Evolutionary conservation across 805 yeast genomes (phyloP).

Genomic region (Maudiozyma barnettii): DNA sequence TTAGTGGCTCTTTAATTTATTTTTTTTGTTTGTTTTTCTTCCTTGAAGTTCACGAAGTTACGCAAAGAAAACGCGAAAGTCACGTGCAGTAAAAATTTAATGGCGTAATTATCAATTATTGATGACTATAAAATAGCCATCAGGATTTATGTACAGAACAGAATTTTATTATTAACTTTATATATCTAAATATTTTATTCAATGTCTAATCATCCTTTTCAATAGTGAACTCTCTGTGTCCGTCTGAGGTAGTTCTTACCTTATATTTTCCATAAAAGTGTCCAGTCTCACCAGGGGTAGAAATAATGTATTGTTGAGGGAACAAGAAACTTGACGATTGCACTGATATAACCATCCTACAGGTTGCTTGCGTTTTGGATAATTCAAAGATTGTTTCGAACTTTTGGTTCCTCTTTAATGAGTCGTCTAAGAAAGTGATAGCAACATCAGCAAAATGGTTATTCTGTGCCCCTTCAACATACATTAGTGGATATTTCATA

Average conservation of each 20-base stretch:
- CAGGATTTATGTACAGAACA: neutral
- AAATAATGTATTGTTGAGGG: slow-evolving; percentile 14
- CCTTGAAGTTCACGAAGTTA: too few species aligned
- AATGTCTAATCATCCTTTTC: neutral
- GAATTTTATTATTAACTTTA: neutral
- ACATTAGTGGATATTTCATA: slow-evolving; percentile 12
- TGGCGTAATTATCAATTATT: too few species aligned
- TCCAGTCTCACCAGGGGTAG: slow-evolving; percentile 15
- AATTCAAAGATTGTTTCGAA: slow-evolving; percentile 4
- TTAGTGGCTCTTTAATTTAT: too few species aligned
- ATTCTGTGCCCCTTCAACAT: slow-evolving; percentile 1
- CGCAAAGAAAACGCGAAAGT: too few species aligned
- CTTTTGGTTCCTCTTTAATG: slow-evolving; percentile 1
- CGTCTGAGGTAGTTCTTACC: slow-evolving; percentile 10
- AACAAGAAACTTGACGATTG: slow-evolving; percentile 6
- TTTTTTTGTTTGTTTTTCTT: too few species aligned
- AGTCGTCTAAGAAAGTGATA: slow-evolving; percentile 10
- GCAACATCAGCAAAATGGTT: slow-evolving; percentile 13
- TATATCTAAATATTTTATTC: neutral
- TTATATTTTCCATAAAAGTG: slow-evolving; percentile 10
- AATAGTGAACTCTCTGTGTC: slow-evolving; percentile 20
- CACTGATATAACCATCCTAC: slow-evolving; percentile 17
- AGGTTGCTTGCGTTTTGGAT: slow-evolving; percentile 4
- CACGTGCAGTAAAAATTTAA: too few species aligned
- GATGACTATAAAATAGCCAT: too few species aligned